A percentile compares a stretch with the other conserved stretches of the same genome.
Evolutionary conservation across 441 rosid species (phyloP).

Genomic region (Corymbia calophylla): DNA sequence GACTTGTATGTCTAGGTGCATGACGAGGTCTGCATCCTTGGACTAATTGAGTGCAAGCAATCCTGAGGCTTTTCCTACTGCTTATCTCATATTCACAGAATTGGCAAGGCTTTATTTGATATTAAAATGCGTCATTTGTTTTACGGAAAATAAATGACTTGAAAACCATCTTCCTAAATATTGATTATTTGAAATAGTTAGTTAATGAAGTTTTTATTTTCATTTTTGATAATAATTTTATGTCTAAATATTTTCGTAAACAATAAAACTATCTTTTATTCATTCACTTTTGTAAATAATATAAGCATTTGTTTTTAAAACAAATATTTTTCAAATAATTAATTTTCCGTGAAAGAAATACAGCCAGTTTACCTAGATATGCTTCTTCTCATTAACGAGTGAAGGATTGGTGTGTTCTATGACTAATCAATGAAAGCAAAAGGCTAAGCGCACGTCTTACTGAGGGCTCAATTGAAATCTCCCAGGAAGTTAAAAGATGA

Average conservation of each 20-base stretch:
- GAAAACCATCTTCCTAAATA: rapidly evolving
- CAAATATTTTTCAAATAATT: not conserved
- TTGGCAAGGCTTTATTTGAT: not conserved
- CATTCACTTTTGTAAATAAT: rapidly evolving
- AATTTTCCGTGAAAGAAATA: not conserved
- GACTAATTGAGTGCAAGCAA: not conserved
- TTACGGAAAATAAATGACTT: not conserved
- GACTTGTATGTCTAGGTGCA: not conserved
- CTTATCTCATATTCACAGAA: not conserved
- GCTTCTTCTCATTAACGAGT: not conserved
- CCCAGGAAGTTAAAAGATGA: no score
- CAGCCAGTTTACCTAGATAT: not conserved
- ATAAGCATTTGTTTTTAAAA: rapidly evolving
- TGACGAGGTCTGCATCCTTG: not conserved
- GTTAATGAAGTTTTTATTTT: not conserved
- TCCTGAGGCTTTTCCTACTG: not conserved
- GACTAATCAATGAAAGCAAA: no score
- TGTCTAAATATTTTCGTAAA: not conserved
- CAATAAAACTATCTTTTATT: rapidly evolving
- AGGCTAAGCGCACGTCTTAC: no score
- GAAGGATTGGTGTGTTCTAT: not conserved
- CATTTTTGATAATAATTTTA: not conserved
- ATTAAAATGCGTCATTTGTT: not conserved
- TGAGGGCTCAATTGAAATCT: no score
- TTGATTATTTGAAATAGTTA: rapidly evolving